Evolutionary conservation across 306 rosid species (phyloP).

Genomic region (Luffa aegyptiaca): DNA sequence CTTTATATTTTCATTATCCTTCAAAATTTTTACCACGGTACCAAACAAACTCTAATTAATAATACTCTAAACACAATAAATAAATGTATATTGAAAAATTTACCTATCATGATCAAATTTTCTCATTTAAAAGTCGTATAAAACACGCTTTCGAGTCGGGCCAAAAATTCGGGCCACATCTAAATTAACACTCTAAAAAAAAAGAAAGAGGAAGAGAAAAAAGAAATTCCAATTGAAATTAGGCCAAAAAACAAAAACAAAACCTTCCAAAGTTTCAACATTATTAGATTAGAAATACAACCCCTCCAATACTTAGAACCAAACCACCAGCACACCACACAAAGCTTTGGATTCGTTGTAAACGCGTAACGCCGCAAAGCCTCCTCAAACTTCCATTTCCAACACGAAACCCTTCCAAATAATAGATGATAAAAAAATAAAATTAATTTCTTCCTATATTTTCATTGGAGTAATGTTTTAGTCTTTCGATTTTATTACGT

Average conservation of each 20-base stretch:
- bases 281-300: not conserved
- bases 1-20: not conserved
- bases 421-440: too few species aligned
- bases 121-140: too few species aligned
- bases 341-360: constrained; percentile 4
- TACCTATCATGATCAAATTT: too few species aligned
- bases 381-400: not conserved
- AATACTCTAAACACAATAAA: not conserved
- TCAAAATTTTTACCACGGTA: too few species aligned
- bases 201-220: too few species aligned
- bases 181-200: too few species aligned
- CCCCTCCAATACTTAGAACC: not conserved
- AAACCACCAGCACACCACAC: not conserved
- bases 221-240: too few species aligned
- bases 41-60: too few species aligned
- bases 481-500: too few species aligned
- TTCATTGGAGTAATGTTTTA: too few species aligned
- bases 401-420: constrained; percentile 2
- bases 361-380: constrained; percentile 1
- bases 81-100: too few species aligned
- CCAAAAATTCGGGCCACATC: not conserved
- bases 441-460: too few species aligned
- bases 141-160: not conserved
- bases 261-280: not conserved
- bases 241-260: not conserved